Evolutionary conservation across 192 early-diverging fungal genomes (phyloP).

Genomic region (Mortierella antarctica): DNA sequence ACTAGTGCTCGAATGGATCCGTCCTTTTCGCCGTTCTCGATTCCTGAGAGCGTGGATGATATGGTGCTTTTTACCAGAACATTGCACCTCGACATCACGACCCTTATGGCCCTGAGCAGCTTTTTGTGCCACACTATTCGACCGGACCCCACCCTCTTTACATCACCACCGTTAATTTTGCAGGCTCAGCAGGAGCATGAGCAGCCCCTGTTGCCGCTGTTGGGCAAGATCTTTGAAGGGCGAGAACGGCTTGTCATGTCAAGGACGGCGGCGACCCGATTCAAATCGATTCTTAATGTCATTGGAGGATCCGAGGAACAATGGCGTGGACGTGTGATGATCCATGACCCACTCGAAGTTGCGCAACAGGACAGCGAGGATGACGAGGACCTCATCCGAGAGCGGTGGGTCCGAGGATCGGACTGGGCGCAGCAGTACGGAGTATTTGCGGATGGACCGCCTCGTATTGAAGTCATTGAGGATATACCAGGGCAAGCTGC

Average conservation of each 20-base stretch:
- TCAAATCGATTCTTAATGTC: slow-evolving; percentile 50
- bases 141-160: slow-evolving; percentile 35
- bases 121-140: slow-evolving; percentile 52
- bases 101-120: slow-evolving; percentile 57
- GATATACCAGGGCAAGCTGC: slow-evolving; percentile 8
- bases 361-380: not conserved
- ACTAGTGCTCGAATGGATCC: slow-evolving; percentile 19
- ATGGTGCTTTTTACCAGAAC: slow-evolving; percentile 45
- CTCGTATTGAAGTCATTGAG: slow-evolving; percentile 43
- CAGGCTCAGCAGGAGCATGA: slow-evolving; percentile 57
- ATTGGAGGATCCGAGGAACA: slow-evolving; percentile 58
- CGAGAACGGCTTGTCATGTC: slow-evolving; percentile 55
- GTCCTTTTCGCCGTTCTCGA: slow-evolving; percentile 18
- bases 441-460: slow-evolving; percentile 34
- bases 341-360: slow-evolving; percentile 38
- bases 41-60: slow-evolving; percentile 33
- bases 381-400: slow-evolving; percentile 14
- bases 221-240: slow-evolving; percentile 46
- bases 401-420: slow-evolving; percentile 37
- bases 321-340: slow-evolving; percentile 38
- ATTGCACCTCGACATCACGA: slow-evolving; percentile 61
- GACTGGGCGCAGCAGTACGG: slow-evolving; percentile 48
- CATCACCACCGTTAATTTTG: slow-evolving; percentile 47
- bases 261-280: slow-evolving; percentile 43
- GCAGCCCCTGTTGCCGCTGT: slow-evolving; percentile 41